Conservation (phyloP, 495 filamentous ascomycete genomes). For the Filosporella fistucella region DNA sequence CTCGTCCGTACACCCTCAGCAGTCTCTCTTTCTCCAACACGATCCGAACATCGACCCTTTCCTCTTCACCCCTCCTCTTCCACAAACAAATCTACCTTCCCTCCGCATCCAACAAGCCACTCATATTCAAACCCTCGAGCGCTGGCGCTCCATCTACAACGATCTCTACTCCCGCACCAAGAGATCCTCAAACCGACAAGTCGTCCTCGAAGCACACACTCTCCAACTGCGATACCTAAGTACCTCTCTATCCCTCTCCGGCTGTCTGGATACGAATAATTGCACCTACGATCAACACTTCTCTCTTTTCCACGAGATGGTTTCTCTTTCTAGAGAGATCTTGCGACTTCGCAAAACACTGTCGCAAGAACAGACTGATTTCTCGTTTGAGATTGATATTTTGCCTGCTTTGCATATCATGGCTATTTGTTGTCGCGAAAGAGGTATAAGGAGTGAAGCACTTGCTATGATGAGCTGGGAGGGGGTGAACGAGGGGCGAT, state of each 20-base stretch:
- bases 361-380: not conserved
- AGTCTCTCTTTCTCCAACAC: not conserved
- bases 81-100: not conserved
- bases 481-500: not conserved
- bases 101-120: not conserved
- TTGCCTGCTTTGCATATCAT: not conserved
- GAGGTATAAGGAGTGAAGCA: not conserved
- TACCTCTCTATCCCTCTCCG: not conserved
- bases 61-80: too few relatives aligned
- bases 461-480: not conserved
- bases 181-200: not conserved
- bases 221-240: not conserved
- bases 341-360: not conserved
- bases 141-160: not conserved
- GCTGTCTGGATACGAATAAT: not conserved
- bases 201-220: not conserved
- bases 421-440: not conserved
- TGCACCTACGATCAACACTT: not conserved
- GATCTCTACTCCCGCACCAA: not conserved
- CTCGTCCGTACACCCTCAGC: not conserved
- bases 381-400: slow-evolving; percentile 1
- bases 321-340: not conserved
- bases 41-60: not conserved
- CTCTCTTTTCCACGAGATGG: not conserved
- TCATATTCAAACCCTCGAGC: not conserved